phyloP scores from a whole-genome alignment of 768 basidiomycete genomes.

The Leccinum subtestaceum region DNA sequence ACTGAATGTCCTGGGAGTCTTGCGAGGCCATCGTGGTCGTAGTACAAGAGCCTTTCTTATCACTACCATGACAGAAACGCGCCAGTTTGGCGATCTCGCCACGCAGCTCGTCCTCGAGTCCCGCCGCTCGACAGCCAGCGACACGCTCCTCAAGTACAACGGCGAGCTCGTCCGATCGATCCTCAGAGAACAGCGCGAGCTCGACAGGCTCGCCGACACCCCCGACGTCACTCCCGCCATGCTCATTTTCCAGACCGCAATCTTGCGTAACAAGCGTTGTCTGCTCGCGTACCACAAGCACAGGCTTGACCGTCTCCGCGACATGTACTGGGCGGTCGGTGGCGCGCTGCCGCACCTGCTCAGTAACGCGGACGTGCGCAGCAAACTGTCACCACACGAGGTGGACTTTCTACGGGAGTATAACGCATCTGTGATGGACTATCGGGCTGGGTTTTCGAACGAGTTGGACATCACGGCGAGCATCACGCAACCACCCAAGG shows the following conservation, averaged over 20 bases:
- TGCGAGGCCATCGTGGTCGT: slow-evolving; percentile 28
- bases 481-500: slow-evolving; percentile 81
- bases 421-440: slow-evolving; percentile 76
- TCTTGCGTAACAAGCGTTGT: slow-evolving; percentile 93
- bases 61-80: slow-evolving; percentile 43
- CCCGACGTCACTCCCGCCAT: slow-evolving; percentile 56
- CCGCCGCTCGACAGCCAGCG: slow-evolving; percentile 77
- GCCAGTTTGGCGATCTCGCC: slow-evolving; percentile 81
- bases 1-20: slow-evolving; percentile 48
- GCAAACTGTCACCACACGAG: slow-evolving; percentile 75
- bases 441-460: slow-evolving; percentile 79
- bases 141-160: slow-evolving; percentile 89
- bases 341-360: slow-evolving; percentile 86
- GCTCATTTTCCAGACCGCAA: slow-evolving; percentile 84
- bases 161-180: slow-evolving; percentile 81
- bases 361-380: slow-evolving; percentile 60
- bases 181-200: slow-evolving; percentile 87
- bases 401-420: slow-evolving; percentile 85
- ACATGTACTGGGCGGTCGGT: slow-evolving; percentile 87
- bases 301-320: slow-evolving; percentile 76
- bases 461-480: slow-evolving; percentile 86
- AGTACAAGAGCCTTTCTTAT: background rate
- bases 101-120: slow-evolving; percentile 87
- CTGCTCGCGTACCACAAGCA: slow-evolving; percentile 91
- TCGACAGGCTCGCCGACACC: slow-evolving; percentile 56